Conservation (phyloP, 208 protist genomes). For the Blechomonas ayalai region DNA sequence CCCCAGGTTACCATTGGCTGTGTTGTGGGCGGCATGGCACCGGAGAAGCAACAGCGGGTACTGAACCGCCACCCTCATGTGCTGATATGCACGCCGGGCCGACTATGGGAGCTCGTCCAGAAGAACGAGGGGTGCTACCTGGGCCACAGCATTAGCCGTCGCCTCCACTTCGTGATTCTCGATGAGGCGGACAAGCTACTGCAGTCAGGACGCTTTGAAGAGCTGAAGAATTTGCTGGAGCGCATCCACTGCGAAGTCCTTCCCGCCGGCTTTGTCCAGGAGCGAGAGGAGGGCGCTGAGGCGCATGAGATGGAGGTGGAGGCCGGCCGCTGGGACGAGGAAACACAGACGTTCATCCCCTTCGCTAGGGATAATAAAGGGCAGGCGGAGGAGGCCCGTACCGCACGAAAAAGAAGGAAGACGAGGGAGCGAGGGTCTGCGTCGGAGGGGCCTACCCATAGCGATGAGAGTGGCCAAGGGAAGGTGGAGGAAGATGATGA, state of each 20-base stretch:
- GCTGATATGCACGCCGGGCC: slow-evolving; percentile 89
- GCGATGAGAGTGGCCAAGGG: neutral
- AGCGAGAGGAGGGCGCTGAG: slow-evolving; percentile 67
- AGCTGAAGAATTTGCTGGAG: slow-evolving; percentile 96
- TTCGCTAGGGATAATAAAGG: slow-evolving; percentile 40
- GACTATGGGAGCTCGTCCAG: slow-evolving; percentile 82
- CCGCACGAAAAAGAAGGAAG: slow-evolving; percentile 16
- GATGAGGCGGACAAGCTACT: slow-evolving; percentile 99
- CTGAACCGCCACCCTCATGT: slow-evolving; percentile 86
- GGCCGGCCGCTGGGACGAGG: slow-evolving; percentile 66
- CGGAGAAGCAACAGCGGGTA: slow-evolving; percentile 86
- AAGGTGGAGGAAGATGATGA: neutral
- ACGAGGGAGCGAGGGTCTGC: neutral
- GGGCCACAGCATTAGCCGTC: slow-evolving; percentile 93
- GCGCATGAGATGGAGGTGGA: slow-evolving; percentile 32
- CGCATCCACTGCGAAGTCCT: slow-evolving; percentile 91
- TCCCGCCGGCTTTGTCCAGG: slow-evolving; percentile 75
- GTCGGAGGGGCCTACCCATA: neutral
- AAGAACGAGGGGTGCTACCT: slow-evolving; percentile 89
- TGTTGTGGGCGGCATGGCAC: slow-evolving; percentile 85
- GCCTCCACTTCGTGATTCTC: slow-evolving; percentile 92
- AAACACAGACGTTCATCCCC: slow-evolving; percentile 59
- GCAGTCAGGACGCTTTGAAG: slow-evolving; percentile 94
- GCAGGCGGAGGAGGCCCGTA: slow-evolving; percentile 9
- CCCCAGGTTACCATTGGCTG: slow-evolving; percentile 63